Evolutionary conservation across 768 basidiomycete species (phyloP).

Genomic region (Udeniomyces megalosporus): DNA sequence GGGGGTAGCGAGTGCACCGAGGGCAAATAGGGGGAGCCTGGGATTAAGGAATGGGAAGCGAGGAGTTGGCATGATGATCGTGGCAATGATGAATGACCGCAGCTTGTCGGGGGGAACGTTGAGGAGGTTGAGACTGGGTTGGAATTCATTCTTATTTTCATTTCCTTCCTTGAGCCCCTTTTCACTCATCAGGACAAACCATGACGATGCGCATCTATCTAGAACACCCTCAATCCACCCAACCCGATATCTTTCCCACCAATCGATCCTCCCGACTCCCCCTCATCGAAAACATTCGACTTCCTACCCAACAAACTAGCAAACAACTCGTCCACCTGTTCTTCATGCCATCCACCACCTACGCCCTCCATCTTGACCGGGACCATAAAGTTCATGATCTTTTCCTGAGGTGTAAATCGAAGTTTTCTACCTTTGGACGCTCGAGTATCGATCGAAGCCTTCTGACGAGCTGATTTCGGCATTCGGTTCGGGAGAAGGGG

Average conservation of each 20-base stretch:
- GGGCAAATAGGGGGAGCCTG: too few species aligned
- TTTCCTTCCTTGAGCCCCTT: too few species aligned
- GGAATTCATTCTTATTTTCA: too few species aligned
- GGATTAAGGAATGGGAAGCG: too few species aligned
- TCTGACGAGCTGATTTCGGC: conserved; percentile 34
- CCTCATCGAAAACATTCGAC: conserved; percentile 21
- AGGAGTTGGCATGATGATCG: too few species aligned
- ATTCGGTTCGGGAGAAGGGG: conserved; percentile 2
- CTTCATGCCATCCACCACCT: conserved; percentile 71
- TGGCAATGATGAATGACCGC: too few species aligned
- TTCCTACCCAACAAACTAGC: conserved; percentile 54
- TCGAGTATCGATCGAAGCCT: conserved; percentile 67
- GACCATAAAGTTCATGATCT: conserved; percentile 92
- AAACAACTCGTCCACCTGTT: conserved; percentile 91
- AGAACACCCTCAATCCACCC: conserved; percentile 13
- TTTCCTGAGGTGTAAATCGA: conserved; percentile 85
- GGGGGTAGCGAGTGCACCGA: too few species aligned
- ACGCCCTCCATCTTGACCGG: conserved; percentile 40
- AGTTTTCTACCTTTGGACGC: conserved; percentile 91
- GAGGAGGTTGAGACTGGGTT: too few species aligned
- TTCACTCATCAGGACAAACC: too few species aligned
- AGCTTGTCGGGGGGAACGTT: too few species aligned
- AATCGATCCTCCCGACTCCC: conserved; percentile 7
- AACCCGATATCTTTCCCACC: not conserved
- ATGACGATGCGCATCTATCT: too few species aligned